Conservation (phyloP, 495 filamentous ascomycete species). For the Daldinia loculata region DNA sequence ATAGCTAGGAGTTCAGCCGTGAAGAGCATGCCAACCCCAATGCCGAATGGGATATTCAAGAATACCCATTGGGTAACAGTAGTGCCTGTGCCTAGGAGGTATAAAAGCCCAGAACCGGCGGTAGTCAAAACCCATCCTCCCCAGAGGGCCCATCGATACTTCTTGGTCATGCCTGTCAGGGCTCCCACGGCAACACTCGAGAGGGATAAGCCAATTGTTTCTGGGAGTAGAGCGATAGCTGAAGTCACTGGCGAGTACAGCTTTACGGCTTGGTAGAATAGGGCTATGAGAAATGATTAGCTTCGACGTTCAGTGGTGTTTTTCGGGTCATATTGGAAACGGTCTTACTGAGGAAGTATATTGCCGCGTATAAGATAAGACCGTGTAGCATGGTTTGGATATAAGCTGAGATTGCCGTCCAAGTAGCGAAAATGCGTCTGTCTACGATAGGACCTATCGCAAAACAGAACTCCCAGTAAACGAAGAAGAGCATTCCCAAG, state of each 20-base stretch:
- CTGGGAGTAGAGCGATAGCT: conserved; percentile 66
- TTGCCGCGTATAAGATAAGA: conserved; percentile 54
- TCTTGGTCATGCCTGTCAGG: conserved; percentile 53
- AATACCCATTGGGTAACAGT: conserved; percentile 60
- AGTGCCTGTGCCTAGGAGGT: conserved; percentile 55
- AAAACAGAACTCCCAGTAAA: conserved; percentile 58
- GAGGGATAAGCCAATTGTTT: conserved; percentile 59
- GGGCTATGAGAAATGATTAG: conserved; percentile 33
- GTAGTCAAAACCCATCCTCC: conserved; percentile 59
- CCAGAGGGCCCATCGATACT: conserved; percentile 62
- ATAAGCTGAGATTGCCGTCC: conserved; percentile 50
- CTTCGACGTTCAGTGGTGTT: neutral
- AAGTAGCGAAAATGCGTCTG: conserved; percentile 49
- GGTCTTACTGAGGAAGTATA: conserved; percentile 63
- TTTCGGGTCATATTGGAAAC: neutral
- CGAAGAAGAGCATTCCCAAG: conserved; percentile 51
- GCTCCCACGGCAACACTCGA: conserved; percentile 54
- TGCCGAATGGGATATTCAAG: conserved; percentile 58
- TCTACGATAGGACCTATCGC: conserved; percentile 56
- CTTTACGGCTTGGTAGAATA: conserved; percentile 72
- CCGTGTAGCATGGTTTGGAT: conserved; percentile 61
- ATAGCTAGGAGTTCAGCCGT: conserved; percentile 57
- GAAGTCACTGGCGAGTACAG: conserved; percentile 61
- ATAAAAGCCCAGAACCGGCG: conserved; percentile 58
- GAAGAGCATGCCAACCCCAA: conserved; percentile 63